These are phyloP conservation scores for Priceomyces medius DNA, from an alignment of 805 yeast genomes.

Conservation along the genomic window DNA sequence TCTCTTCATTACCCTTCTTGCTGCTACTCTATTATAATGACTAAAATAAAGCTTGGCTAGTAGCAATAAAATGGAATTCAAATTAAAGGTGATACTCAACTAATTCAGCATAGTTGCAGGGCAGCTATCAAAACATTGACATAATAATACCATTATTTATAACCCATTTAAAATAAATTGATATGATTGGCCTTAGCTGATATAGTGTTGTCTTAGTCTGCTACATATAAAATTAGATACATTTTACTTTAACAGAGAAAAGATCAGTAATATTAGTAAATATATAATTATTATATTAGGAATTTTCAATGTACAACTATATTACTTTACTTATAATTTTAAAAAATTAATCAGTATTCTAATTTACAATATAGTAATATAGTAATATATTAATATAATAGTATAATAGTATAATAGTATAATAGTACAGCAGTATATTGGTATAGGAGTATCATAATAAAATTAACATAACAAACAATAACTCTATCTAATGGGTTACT, in stretches of 20 bases:
- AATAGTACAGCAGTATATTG: no score
- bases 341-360: no score
- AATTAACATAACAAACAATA: neutral
- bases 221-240: conserved; percentile 4
- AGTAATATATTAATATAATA: no score
- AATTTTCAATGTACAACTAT: no score
- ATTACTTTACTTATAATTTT: no score
- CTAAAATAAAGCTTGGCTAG: neutral
- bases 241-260: neutral
- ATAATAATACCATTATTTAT: conserved; percentile 5
- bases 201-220: conserved; percentile 3
- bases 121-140: conserved; percentile 6
- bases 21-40: conserved; percentile 3
- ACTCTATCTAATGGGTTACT: neutral
- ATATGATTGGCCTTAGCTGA: conserved; percentile 2
- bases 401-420: no score
- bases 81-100: conserved; percentile 4
- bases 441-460: no score
- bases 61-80: neutral
- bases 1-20: neutral
- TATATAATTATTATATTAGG: no score
- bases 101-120: conserved; percentile 11
- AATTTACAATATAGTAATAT: no score
- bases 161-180: conserved; percentile 2
- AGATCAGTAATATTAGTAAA: no score